Evolutionary conservation across 305 asterid species (phyloP).

Genomic region (Fraxinus sp.): DNA sequence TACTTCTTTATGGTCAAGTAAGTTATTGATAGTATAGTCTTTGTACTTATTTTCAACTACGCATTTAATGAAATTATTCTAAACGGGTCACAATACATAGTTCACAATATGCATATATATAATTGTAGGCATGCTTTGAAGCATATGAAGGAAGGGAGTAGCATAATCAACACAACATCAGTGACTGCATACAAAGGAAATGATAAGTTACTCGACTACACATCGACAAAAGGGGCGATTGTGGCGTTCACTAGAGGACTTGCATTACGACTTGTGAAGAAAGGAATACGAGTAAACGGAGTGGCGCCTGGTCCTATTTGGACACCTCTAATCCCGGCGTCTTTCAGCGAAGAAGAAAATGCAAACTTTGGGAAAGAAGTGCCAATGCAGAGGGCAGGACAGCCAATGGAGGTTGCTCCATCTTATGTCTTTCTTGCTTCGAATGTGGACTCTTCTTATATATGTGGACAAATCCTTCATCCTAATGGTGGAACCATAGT

Average conservation of each 20-base stretch:
- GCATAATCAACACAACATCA: slow-evolving; percentile 72
- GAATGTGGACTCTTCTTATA: slow-evolving; percentile 63
- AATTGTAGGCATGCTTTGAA: slow-evolving; percentile 60
- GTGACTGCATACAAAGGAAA: slow-evolving; percentile 70
- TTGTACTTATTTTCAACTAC: too few relatives aligned
- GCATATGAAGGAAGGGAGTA: slow-evolving; percentile 75
- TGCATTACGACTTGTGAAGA: slow-evolving; percentile 51
- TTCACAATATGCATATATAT: too few relatives aligned
- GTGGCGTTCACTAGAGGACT: slow-evolving; percentile 76
- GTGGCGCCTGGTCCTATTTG: slow-evolving; percentile 89
- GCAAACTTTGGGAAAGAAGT: slow-evolving; percentile 52
- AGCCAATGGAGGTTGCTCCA: slow-evolving; percentile 80
- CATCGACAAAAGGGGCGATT: slow-evolving; percentile 76
- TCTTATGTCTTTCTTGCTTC: slow-evolving; percentile 70
- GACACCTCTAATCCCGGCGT: slow-evolving; percentile 78
- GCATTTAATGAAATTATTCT: too few relatives aligned
- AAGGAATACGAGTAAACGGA: slow-evolving; percentile 72
- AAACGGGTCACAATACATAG: too few relatives aligned
- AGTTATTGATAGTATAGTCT: too few relatives aligned
- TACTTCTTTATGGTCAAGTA: slow-evolving; percentile 59
- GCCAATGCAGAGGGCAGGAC: slow-evolving; percentile 85
- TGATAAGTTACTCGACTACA: slow-evolving; percentile 59
- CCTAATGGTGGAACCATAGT: slow-evolving; percentile 77
- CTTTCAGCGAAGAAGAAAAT: slow-evolving; percentile 57
- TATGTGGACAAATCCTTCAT: slow-evolving; percentile 71